Evolutionary conservation across 805 yeast species (phyloP).

Genomic region (Metschnikowia dekortorum): DNA sequence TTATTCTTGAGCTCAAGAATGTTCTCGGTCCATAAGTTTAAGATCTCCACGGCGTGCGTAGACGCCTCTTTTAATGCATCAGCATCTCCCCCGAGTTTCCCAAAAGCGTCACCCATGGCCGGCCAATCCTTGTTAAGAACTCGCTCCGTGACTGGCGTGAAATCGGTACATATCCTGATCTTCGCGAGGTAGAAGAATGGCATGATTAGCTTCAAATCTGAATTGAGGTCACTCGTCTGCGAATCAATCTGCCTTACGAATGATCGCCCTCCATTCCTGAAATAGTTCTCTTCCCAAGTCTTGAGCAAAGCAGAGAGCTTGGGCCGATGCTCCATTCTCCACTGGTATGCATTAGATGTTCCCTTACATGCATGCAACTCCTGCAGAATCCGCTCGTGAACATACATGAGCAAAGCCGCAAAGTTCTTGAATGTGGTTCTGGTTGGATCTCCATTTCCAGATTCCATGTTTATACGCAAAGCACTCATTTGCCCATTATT

Average conservation of each 20-base stretch:
- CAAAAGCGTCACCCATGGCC: constrained; percentile 54
- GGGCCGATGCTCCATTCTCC: constrained; percentile 65
- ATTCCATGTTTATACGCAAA: constrained; percentile 44
- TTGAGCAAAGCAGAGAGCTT: constrained; percentile 52
- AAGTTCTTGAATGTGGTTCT: constrained; percentile 46
- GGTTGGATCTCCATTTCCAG: constrained; percentile 30
- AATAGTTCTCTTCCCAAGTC: constrained; percentile 63
- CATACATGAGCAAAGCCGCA: constrained; percentile 54
- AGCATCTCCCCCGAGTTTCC: constrained; percentile 44
- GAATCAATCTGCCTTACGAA: constrained; percentile 48
- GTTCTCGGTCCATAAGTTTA: constrained; percentile 68
- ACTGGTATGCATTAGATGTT: constrained; percentile 48
- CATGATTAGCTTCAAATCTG: constrained; percentile 58
- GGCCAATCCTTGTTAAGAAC: constrained; percentile 68
- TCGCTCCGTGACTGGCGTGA: constrained; percentile 56
- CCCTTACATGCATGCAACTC: constrained; percentile 29
- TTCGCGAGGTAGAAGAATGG: constrained; percentile 66
- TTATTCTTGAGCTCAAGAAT: constrained; percentile 63
- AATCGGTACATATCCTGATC: constrained; percentile 56
- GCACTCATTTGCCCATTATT: constrained; percentile 49
- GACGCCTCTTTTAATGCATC: constrained; percentile 65
- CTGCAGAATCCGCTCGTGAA: constrained; percentile 61
- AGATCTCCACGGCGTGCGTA: constrained; percentile 51
- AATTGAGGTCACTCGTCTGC: constrained; percentile 46
- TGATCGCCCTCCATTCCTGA: constrained; percentile 60